Conservation (phyloP, 768 basidiomycete genomes). For the Suillus luteus region DNA sequence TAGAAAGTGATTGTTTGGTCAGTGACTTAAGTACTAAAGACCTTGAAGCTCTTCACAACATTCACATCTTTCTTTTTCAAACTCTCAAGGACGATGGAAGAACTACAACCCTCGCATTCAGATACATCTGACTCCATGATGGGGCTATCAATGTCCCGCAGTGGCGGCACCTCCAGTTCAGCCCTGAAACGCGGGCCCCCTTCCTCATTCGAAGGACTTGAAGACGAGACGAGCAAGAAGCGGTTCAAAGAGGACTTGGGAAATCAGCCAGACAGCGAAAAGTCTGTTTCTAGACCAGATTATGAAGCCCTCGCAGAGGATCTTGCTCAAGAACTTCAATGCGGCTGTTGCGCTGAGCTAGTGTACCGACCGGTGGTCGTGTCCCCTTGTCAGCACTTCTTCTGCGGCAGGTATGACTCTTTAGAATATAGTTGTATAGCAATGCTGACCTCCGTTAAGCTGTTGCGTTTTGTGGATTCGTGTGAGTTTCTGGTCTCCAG, state of each 20-base stretch:
- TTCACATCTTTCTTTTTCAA: slow-evolving; percentile 14
- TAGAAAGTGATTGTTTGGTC: slow-evolving; percentile 8
- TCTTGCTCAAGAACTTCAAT: slow-evolving; percentile 75
- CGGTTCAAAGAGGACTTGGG: slow-evolving; percentile 53
- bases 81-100: slow-evolving; percentile 20
- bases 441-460: slow-evolving; percentile 55
- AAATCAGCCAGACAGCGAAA: slow-evolving; percentile 14
- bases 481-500: slow-evolving; percentile 49
- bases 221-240: slow-evolving; percentile 55
- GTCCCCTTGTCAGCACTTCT: slow-evolving; percentile 86
- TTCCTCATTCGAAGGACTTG: slow-evolving; percentile 53
- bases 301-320: slow-evolving; percentile 51
- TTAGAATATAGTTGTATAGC: background rate
- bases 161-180: slow-evolving; percentile 21
- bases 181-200: slow-evolving; percentile 64
- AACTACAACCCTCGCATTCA: slow-evolving; percentile 9
- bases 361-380: slow-evolving; percentile 83
- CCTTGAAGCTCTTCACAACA: slow-evolving; percentile 13
- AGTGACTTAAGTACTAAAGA: slow-evolving; percentile 7
- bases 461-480: slow-evolving; percentile 84
- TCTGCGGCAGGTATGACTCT: slow-evolving; percentile 75
- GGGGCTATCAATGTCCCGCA: slow-evolving; percentile 16
- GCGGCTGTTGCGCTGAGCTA: slow-evolving; percentile 82
- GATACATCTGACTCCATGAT: slow-evolving; percentile 15
- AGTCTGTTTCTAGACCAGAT: slow-evolving; percentile 23